phyloP scores from a whole-genome alignment of 1,284 basidiomycete species.

The Anthracocystis panici-leucophaei region DNA sequence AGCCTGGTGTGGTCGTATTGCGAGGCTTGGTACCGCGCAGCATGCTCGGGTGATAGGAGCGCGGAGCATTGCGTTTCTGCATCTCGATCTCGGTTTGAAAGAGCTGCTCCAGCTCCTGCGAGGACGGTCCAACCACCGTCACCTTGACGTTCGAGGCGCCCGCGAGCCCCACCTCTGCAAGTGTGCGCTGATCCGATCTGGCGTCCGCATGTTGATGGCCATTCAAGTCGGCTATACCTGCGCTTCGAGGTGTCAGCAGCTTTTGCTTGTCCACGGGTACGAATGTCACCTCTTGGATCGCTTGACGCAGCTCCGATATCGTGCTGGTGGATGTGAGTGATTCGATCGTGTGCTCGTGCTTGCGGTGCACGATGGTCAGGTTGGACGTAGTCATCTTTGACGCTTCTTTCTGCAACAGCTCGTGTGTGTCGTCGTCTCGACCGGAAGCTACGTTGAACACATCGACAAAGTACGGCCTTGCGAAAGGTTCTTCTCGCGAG shows the following conservation, averaged over 20 bases:
- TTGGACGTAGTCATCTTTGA: constrained; percentile 16
- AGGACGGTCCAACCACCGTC: constrained; percentile 51
- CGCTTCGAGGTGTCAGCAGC: constrained; percentile 39
- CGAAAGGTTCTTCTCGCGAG: too few species aligned
- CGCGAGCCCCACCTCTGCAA: constrained; percentile 30
- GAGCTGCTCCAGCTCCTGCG: constrained; percentile 40
- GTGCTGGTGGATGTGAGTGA: constrained; percentile 9
- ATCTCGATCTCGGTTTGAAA: constrained; percentile 36
- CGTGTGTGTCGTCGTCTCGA: not conserved
- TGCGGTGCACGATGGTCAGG: constrained; percentile 31
- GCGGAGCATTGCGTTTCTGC: constrained; percentile 44
- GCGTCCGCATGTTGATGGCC: constrained; percentile 4
- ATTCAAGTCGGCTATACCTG: constrained; percentile 41
- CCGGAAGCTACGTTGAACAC: not conserved
- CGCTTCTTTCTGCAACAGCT: not conserved
- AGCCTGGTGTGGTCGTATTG: constrained; percentile 28
- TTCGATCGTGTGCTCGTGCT: constrained; percentile 27
- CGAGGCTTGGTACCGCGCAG: constrained; percentile 48
- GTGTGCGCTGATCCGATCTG: constrained; percentile 14
- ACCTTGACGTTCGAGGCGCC: constrained; percentile 21
- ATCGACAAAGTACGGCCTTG: too few species aligned
- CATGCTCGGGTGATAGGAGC: constrained; percentile 61
- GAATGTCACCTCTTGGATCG: constrained; percentile 38
- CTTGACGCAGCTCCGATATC: constrained; percentile 32
- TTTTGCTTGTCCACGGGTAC: constrained; percentile 53